phyloP scores from a whole-genome alignment of 129 eudicot species.

The Gnaphalium uliginosum region DNA sequence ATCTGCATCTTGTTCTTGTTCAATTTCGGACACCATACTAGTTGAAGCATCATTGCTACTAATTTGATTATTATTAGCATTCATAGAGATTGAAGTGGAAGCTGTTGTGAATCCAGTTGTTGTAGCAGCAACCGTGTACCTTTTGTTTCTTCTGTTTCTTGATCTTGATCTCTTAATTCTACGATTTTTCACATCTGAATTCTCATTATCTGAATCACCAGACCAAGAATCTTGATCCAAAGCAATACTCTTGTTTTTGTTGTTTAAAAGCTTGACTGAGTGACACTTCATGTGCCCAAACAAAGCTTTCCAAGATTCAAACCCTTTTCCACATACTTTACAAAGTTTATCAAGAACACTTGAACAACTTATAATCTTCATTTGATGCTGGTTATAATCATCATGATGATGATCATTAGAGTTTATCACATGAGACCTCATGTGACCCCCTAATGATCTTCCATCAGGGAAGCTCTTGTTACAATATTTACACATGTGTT shows the following conservation, averaged over 20 bases:
- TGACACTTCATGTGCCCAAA: slow-evolving; percentile 92
- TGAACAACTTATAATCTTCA: slow-evolving; percentile 37
- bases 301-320: slow-evolving; percentile 82
- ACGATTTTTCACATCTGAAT: slow-evolving; percentile 19
- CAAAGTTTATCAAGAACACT: slow-evolving; percentile 47
- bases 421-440: slow-evolving; percentile 90
- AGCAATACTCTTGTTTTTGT: slow-evolving; percentile 31
- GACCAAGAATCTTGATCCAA: slow-evolving; percentile 45
- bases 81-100: slow-evolving; percentile 43
- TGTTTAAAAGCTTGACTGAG: slow-evolving; percentile 48
- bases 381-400: slow-evolving; percentile 33
- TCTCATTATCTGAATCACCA: slow-evolving; percentile 47
- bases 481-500: slow-evolving; percentile 76
- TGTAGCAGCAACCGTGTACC: slow-evolving; percentile 38
- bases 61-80: slow-evolving; percentile 33
- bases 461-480: slow-evolving; percentile 74
- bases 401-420: slow-evolving; percentile 26
- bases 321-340: slow-evolving; percentile 73
- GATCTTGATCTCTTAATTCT: slow-evolving; percentile 47
- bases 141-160: slow-evolving; percentile 40
- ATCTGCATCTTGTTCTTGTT: slow-evolving; percentile 73
- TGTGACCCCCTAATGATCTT: slow-evolving; percentile 95
- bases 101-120: slow-evolving; percentile 34
- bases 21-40: slow-evolving; percentile 56
- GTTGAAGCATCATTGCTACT: slow-evolving; percentile 50